Evolutionary conservation across 129 eudicot genomes (phyloP), one percentile per base, ranked within the genome.

Genomic region (Centaurea solstitialis): DNA sequence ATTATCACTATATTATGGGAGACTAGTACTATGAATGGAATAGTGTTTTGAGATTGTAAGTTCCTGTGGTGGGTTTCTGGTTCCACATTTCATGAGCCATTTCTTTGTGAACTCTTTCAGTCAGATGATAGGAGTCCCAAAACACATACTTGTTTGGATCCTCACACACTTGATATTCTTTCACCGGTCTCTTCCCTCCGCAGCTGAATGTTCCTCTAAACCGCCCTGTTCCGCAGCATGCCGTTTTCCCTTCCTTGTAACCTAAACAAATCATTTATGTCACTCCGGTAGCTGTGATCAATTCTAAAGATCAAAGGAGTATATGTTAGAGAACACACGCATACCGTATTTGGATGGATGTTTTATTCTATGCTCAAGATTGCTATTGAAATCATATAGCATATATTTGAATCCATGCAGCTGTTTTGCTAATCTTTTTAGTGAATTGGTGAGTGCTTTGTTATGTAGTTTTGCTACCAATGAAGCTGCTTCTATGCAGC

Each of bases 171-270:
- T 88, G 77, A 80, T 45, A 92, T 28, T 88, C 86, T 71, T 83
- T 79, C 66, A 79, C 94, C 3, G 73, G 81, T 50, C 94, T 88
- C 75, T 76, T 92, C 67, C 97, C 94, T 69, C 97, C 94, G 59
- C 97, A 92, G 80, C 97, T 92, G 21, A 72, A 85, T 57, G 76
- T 85, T 68, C 94, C 97, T 68, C 88, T 83, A 73, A 84, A 89
- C 71, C 81, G 66, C 78, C 97, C 97, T 7, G 84, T 86, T 47
- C 97, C 97, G n/a, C 97, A 92, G 62, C 97, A 92, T 2, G 97
- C 97, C 45, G 78, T 81, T 81, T 80, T 85, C 26, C 91, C 94
- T 87, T 90, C 90, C 88, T 81, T 85, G 80, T 82, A 86, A 64
- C 94, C 94, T 92, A 73, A 59, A 41, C 45, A 1, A 26, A 59